phyloP scores from a whole-genome alignment of 257 asterid genomes.

The Orobanche coerulescens region DNA sequence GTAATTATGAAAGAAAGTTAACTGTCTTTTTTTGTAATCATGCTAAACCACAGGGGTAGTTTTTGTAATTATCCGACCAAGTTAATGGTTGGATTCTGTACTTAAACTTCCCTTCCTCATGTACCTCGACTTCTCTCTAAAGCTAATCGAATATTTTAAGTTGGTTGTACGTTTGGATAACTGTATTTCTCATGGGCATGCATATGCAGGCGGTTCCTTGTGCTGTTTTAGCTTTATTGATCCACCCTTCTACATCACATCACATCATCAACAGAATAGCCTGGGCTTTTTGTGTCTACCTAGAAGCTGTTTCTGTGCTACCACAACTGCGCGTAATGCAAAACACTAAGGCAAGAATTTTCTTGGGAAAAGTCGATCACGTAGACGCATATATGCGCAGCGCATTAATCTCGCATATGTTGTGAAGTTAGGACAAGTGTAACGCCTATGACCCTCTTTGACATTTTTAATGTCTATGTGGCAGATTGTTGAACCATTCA shows the following conservation, averaged over 20 bases:
- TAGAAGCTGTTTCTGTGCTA: constrained; percentile 69
- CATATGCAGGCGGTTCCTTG: constrained; percentile 54
- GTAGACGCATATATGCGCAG: not conserved
- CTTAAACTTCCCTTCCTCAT: too few relatives aligned
- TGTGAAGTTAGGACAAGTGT: constrained; percentile 4
- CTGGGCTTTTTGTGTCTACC: constrained; percentile 79
- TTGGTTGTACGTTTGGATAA: not conserved
- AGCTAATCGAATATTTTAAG: not conserved
- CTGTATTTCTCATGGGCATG: not conserved
- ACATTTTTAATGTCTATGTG: constrained; percentile 3
- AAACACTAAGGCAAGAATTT: constrained; percentile 45
- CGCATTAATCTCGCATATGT: not conserved
- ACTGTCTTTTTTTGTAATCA: too few relatives aligned
- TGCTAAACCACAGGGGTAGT: too few relatives aligned
- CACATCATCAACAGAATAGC: constrained; percentile 48
- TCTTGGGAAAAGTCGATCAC: not conserved
- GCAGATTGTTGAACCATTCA: constrained; percentile 79
- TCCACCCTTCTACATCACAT: constrained; percentile 67
- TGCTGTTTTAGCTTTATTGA: constrained; percentile 47
- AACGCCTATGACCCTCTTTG: not conserved
- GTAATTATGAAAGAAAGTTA: too few relatives aligned
- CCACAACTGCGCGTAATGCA: constrained; percentile 77
- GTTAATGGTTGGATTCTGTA: too few relatives aligned
- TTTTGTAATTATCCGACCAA: too few relatives aligned
- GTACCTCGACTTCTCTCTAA: too few relatives aligned